A percentile compares a stretch with the other conserved stretches of the same genome.
These are phyloP conservation scores for Lyophyllum atratum DNA, from an alignment of 768 basidiomycete species.

Conservation along the genomic window DNA sequence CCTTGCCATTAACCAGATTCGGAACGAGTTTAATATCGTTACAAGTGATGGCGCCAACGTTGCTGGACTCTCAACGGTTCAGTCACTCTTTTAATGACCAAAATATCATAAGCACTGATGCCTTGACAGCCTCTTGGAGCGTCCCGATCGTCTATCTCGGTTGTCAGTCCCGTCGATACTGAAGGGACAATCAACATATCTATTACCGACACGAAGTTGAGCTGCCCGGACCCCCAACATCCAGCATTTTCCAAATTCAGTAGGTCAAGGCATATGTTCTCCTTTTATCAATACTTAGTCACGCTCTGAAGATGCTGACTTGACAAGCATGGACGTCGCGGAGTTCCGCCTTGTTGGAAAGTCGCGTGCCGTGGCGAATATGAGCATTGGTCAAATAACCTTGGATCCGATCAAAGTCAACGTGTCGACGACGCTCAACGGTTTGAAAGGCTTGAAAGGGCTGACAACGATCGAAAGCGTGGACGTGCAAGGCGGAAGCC, in stretches of 20 bases:
- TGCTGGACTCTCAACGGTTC: slow-evolving; percentile 62
- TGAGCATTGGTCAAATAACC: slow-evolving; percentile 65
- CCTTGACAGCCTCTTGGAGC: slow-evolving; percentile 55
- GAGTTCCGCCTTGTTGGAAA: slow-evolving; percentile 61
- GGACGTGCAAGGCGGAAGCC: slow-evolving; percentile 67
- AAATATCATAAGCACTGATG: not conserved
- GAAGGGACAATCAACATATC: slow-evolving; percentile 65
- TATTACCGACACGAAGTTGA: slow-evolving; percentile 54
- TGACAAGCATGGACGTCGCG: slow-evolving; percentile 50
- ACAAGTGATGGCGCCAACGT: slow-evolving; percentile 47
- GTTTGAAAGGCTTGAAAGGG: slow-evolving; percentile 61
- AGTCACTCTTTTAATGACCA: not conserved
- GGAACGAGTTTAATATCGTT: slow-evolving; percentile 65
- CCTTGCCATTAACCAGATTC: slow-evolving; percentile 57
- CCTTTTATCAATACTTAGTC: slow-evolving; percentile 7
- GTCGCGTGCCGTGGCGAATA: slow-evolving; percentile 60
- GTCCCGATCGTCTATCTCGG: slow-evolving; percentile 59
- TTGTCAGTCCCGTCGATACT: slow-evolving; percentile 55
- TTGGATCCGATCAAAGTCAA: slow-evolving; percentile 73
- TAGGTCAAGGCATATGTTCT: slow-evolving; percentile 34
- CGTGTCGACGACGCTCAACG: slow-evolving; percentile 60
- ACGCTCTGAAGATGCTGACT: slow-evolving; percentile 45
- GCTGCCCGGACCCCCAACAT: slow-evolving; percentile 48
- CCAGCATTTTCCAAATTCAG: slow-evolving; percentile 60
- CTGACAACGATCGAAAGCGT: slow-evolving; percentile 57